Evolutionary conservation across 1,139 yeast genomes (phyloP).

Genomic region (Spathaspora sp.): DNA sequence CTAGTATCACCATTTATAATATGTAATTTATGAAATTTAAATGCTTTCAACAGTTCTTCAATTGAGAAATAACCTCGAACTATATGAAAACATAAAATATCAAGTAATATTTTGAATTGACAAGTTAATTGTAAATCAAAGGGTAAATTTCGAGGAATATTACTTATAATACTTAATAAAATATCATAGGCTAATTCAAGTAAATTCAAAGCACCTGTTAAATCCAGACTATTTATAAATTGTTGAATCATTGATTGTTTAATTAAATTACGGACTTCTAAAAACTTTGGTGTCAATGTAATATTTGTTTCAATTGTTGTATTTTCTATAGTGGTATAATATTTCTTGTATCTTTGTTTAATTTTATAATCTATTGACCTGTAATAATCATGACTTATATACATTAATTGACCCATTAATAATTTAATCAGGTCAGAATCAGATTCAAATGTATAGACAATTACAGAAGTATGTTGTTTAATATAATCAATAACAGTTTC

Average conservation of each 20-base stretch:
- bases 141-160: slow-evolving; percentile 10
- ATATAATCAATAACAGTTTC: not conserved
- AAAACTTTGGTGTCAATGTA: slow-evolving; percentile 36
- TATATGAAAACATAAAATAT: slow-evolving; percentile 61
- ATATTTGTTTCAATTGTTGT: slow-evolving; percentile 26
- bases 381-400: slow-evolving; percentile 35
- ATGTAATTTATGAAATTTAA: slow-evolving; percentile 65
- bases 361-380: slow-evolving; percentile 30
- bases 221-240: slow-evolving; percentile 33
- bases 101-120: slow-evolving; percentile 51
- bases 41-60: slow-evolving; percentile 58
- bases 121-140: slow-evolving; percentile 31
- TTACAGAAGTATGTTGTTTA: not conserved
- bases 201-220: slow-evolving; percentile 29
- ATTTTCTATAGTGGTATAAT: slow-evolving; percentile 25
- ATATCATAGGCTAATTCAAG: slow-evolving; percentile 38
- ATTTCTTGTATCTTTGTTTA: slow-evolving; percentile 37
- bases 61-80: slow-evolving; percentile 61
- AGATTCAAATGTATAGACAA: not conserved
- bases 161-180: slow-evolving; percentile 26
- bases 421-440: not conserved
- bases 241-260: slow-evolving; percentile 39
- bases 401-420: not conserved
- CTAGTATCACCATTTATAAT: slow-evolving; percentile 31
- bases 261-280: slow-evolving; percentile 40